A percentile compares a stretch with the other conserved stretches of the same genome.
Evolutionary conservation across 345 rosid genomes (phyloP).

Genomic region (Trapa incisa): DNA sequence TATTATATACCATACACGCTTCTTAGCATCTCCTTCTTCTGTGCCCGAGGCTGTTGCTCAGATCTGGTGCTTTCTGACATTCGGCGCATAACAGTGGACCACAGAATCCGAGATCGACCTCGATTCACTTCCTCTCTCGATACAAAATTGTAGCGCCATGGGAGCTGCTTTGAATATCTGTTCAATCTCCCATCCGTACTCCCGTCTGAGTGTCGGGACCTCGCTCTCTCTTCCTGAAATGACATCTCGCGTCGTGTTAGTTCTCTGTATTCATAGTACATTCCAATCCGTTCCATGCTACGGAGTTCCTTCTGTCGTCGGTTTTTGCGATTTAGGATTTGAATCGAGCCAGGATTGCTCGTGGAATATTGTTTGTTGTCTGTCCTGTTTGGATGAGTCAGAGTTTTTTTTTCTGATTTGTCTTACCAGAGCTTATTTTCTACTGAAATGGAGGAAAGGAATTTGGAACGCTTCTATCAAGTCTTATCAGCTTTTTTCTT

Average conservation of each 20-base stretch:
- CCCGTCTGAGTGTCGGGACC: conserved; percentile 38
- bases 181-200: conserved; percentile 21
- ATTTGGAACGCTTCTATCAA: background rate
- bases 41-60: too few relatives aligned
- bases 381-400: background rate
- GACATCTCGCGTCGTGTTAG: conserved; percentile 64
- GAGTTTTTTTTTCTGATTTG: background rate
- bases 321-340: background rate
- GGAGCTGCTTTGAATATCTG: conserved; percentile 38
- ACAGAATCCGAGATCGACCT: background rate
- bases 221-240: conserved; percentile 43
- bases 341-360: background rate
- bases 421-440: background rate
- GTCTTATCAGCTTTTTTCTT: background rate
- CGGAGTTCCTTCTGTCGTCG: background rate
- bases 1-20: too few relatives aligned
- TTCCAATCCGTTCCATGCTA: background rate
- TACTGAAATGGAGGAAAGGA: background rate
- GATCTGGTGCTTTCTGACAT: too few relatives aligned
- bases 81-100: too few relatives aligned
- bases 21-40: too few relatives aligned
- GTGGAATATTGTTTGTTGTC: background rate
- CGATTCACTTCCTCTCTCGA: background rate
- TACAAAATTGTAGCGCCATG: conserved; percentile 15
- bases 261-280: background rate